phyloP scores from a whole-genome alignment of 805 yeast genomes.

The Starmerella asiatica region DNA sequence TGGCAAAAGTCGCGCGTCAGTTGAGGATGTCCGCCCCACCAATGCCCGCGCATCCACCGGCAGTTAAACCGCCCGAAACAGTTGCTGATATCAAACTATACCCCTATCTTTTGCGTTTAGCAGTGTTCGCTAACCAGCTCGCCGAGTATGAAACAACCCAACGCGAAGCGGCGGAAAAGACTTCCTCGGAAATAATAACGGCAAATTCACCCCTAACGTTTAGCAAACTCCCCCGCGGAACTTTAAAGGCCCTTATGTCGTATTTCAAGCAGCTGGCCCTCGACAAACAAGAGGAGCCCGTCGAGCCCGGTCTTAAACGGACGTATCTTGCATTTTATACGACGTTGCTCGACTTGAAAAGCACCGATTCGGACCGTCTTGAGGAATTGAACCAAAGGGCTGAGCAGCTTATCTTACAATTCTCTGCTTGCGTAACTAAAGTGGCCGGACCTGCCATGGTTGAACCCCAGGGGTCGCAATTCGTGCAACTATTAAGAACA shows the following conservation, averaged over 20 bases:
- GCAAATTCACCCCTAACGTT: background rate
- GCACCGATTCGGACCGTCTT: conserved; percentile 24
- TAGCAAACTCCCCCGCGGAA: conserved; percentile 23
- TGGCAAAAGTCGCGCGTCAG: too few relatives aligned
- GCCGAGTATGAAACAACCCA: background rate
- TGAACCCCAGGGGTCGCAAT: conserved; percentile 22
- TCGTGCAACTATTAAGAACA: conserved; percentile 23
- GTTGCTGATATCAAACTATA: conserved; percentile 30
- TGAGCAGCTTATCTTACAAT: conserved; percentile 27
- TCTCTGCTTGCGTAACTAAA: conserved; percentile 26
- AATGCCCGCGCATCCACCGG: too few relatives aligned
- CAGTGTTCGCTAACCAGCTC: conserved; percentile 45
- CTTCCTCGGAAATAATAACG: background rate
- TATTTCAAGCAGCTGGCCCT: conserved; percentile 26
- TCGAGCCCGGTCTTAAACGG: conserved; percentile 14
- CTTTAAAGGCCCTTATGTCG: conserved; percentile 24
- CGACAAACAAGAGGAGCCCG: conserved; percentile 9
- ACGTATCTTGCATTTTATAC: conserved; percentile 50
- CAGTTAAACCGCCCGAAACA: too few relatives aligned
- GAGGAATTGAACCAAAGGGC: conserved; percentile 23
- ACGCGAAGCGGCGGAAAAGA: conserved; percentile 1
- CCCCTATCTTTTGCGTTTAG: conserved; percentile 39
- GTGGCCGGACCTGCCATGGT: conserved; percentile 16
- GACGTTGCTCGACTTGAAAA: conserved; percentile 35
- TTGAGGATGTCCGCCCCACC: too few relatives aligned